Conservation (phyloP, 2,329 filamentous ascomycete species). For the Penicillium olsonii region DNA sequence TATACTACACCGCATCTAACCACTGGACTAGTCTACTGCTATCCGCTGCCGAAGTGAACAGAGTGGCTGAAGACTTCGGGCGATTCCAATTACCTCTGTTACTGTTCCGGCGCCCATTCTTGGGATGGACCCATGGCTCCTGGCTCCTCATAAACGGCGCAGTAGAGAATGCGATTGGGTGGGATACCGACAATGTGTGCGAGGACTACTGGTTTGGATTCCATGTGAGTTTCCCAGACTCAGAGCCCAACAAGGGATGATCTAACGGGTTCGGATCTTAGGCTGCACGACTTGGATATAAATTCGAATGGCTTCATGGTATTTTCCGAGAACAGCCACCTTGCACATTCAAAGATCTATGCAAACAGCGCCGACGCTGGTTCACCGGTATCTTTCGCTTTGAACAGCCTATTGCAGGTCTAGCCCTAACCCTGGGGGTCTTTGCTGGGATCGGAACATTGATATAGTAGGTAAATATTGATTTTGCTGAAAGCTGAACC, state of each 20-base stretch:
- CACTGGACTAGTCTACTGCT: constrained; percentile 10
- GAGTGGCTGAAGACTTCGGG: constrained; percentile 13
- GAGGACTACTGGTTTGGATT: constrained; percentile 16
- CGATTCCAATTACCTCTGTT: constrained; percentile 12
- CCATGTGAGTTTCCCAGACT: constrained; percentile 4
- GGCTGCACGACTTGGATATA: constrained; percentile 10
- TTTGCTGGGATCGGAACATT: background rate
- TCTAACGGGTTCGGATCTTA: background rate
- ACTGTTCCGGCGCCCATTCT: constrained; percentile 5
- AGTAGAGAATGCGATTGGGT: constrained; percentile 12
- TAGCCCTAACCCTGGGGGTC: background rate
- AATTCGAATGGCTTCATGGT: constrained; percentile 14
- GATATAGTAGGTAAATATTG: background rate
- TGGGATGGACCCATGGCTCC: constrained; percentile 12
- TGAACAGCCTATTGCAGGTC: background rate
- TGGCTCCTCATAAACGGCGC: constrained; percentile 13
- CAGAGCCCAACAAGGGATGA: background rate
- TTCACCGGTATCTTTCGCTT: constrained; percentile 10
- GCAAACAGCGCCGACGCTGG: constrained; percentile 10
- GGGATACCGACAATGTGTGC: constrained; percentile 12
- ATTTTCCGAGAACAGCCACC: constrained; percentile 12
- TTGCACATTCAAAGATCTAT: constrained; percentile 6
- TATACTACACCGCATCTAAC: constrained; percentile 11
- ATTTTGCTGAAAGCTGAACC: background rate
- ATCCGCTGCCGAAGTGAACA: constrained; percentile 10